Conservation (phyloP, 768 basidiomycete species). For the Auricularia heimuer region DNA sequence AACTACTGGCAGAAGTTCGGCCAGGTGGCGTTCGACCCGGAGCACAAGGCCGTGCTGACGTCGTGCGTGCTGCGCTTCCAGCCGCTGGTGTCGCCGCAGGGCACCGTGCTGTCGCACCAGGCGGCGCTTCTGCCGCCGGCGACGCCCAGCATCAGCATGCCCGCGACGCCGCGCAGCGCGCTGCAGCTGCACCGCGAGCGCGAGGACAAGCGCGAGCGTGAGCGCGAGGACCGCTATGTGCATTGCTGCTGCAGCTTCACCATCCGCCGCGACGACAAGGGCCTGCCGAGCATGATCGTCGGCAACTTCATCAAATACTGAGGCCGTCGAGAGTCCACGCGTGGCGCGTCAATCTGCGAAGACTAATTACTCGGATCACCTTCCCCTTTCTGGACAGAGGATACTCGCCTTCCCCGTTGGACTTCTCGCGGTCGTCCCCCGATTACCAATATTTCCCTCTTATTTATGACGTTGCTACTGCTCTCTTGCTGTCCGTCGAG, state of each 20-base stretch:
- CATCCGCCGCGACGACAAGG: constrained; percentile 74
- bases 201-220: constrained; percentile 13
- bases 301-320: constrained; percentile 64
- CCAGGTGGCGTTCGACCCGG: constrained; percentile 84
- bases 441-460: too few species aligned
- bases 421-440: too few species aligned
- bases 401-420: too few species aligned
- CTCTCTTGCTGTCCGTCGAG: too few species aligned
- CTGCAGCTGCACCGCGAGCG: neutral
- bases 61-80: constrained; percentile 82
- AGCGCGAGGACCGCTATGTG: constrained; percentile 62
- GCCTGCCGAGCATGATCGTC: constrained; percentile 84
- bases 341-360: too few species aligned
- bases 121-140: neutral
- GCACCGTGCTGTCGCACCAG: neutral
- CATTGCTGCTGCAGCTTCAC: constrained; percentile 91
- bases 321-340: neutral
- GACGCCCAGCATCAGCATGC: neutral
- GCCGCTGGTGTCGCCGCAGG: constrained; percentile 41
- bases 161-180: constrained; percentile 1
- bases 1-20: constrained; percentile 99
- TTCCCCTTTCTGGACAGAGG: too few species aligned
- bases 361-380: too few species aligned
- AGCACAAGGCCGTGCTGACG: constrained; percentile 86
- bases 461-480: too few species aligned